Base-by-base conservation (phyloP, 176 grass and related monocot genomes). In the Eragrostis curvula region DNA sequence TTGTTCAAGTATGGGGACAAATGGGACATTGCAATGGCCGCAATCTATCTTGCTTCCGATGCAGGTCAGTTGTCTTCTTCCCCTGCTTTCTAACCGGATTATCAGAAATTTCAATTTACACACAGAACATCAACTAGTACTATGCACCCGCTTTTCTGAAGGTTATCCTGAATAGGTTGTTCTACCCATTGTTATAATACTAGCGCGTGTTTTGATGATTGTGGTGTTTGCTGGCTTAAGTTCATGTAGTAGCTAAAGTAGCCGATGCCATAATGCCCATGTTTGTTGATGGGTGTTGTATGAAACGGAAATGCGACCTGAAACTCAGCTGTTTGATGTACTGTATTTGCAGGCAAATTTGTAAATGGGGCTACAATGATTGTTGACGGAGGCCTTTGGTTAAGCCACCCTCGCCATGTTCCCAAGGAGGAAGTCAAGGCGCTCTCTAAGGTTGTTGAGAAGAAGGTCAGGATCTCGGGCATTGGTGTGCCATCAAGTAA, bases 331-430 rank as follows among this genome's bases (percentile, higher is more conserved):
- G 70, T 75, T 75, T 85, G 53, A 75, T 32, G 52, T 58, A 11
- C 12, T 81, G 9, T 57, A 51, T 83, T 62, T 88, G 62, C 63
- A 95, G 96, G 96, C 27, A 96, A 93, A 76, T 99, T 90, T 61
- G 85, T 99, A 70, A 99, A 93, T 80, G 93, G 96, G 41, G 89
- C 88, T 43, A 89, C 89, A 9, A 8, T 99, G 68, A 77, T 96
- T 47, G 96, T 99, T 14, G 96, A 99, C 77, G 93, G 96, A 84
- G 96, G 93, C 48, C 84, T 87, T 71, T 96, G 96, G 96, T 82
- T 98, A 70, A 98, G 93, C 80, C 86, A 9, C 8, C 90, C 90
- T 41, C 81, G 89, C 64, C 41, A 71, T 66, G 88, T 96, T 70
- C 30, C 75, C 32, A 93, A 93, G 63, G 87, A 98, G 80, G 90